Conservation (phyloP, 805 yeast genomes). For the Jamesozyma gamospora region DNA sequence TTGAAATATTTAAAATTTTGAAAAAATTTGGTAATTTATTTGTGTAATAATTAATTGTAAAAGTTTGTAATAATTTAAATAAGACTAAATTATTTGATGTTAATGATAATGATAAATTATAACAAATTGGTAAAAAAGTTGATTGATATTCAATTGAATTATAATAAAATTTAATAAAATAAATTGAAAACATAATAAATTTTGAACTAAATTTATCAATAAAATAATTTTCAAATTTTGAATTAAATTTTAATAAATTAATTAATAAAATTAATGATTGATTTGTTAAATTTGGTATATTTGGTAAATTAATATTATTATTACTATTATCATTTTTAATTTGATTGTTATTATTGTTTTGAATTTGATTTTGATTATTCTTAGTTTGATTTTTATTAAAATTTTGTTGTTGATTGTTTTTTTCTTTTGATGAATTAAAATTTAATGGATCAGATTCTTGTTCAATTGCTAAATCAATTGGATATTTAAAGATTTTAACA, state of each 20-base stretch:
- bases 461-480: constrained; percentile 34
- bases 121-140: constrained; percentile 39
- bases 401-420: not conserved
- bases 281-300: constrained; percentile 40
- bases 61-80: constrained; percentile 36
- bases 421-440: constrained; percentile 2
- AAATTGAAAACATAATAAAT: constrained; percentile 43
- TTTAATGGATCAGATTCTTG: constrained; percentile 32
- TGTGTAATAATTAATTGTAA: constrained; percentile 35
- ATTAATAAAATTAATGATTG: constrained; percentile 59
- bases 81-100: constrained; percentile 33
- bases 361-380: constrained; percentile 1
- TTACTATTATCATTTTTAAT: constrained; percentile 4
- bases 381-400: constrained; percentile 1
- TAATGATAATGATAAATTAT: constrained; percentile 44
- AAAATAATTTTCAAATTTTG: constrained; percentile 38
- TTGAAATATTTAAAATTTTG: constrained; percentile 30
- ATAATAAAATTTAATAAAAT: constrained; percentile 42
- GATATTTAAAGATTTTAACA: constrained; percentile 37
- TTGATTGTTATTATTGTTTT: constrained; percentile 4
- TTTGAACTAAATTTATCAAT: constrained; percentile 42
- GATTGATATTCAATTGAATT: constrained; percentile 11
- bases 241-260: constrained; percentile 71
- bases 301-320: constrained; percentile 22
- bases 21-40: constrained; percentile 45